Conservation (phyloP, 306 rosid species). For the Phaseolus lunatus region DNA sequence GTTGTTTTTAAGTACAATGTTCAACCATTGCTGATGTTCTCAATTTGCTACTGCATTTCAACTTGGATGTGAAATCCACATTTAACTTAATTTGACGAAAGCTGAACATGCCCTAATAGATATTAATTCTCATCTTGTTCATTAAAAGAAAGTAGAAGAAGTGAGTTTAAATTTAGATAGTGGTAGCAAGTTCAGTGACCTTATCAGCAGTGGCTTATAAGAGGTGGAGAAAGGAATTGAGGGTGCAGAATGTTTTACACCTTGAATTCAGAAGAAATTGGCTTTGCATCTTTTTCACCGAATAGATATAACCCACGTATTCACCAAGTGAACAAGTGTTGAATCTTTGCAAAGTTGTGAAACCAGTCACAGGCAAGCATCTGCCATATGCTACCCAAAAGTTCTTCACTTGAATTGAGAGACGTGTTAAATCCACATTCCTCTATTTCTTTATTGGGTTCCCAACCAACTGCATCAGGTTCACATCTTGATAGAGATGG, state of each 20-base stretch:
- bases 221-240: background rate
- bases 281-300: background rate
- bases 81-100: too few relatives aligned
- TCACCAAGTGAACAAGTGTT: background rate
- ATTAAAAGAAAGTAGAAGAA: background rate
- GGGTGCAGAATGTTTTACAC: conserved; percentile 9
- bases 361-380: conserved; percentile 29
- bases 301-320: conserved; percentile 19
- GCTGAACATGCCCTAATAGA: too few relatives aligned
- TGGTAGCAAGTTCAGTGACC: conserved; percentile 6
- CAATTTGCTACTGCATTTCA: too few relatives aligned
- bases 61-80: too few relatives aligned
- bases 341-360: conserved; percentile 5
- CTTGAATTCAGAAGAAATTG: conserved; percentile 32
- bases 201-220: conserved; percentile 14
- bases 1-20: too few relatives aligned
- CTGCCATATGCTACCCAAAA: conserved; percentile 16
- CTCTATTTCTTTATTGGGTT: conserved; percentile 5
- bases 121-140: too few relatives aligned
- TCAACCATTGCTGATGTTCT: too few relatives aligned
- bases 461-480: background rate
- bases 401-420: conserved; percentile 17
- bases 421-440: conserved; percentile 39
- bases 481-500: conserved; percentile 29
- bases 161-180: conserved; percentile 5